Base-by-base conservation (phyloP, 108 stramenopile genomes). In the Stephanodiscus triporus region DNA sequence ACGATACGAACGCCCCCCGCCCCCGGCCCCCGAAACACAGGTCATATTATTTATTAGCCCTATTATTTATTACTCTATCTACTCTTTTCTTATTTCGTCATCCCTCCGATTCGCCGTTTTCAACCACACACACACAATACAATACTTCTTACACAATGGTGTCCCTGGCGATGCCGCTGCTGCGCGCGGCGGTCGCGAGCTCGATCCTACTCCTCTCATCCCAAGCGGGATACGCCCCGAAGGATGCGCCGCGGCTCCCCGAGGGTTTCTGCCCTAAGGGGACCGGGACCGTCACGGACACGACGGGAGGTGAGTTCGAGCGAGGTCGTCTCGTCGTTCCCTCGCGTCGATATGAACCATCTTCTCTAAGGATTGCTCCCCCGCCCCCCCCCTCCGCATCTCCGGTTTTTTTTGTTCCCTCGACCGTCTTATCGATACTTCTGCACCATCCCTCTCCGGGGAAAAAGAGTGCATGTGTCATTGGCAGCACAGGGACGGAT, bases 401-500 rank as follows among this genome's bases (percentile, higher is more conserved):
- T 49, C 16, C 16, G 2, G 2, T 49, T 49, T 19, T 49, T 49
- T 20, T 17, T 53, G n/a, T 20, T 53, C 19, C 19, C 1, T 24
- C 23, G 23, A 50, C 20, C 9, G 17, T 50, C 2, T 20, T 8
- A 7, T 50, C 32, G 32, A 5, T 5, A 4, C 32, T 34, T 5
- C 32, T 34, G 32, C 51, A 20, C 23, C 51, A 49, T 49, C n/a
- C 48, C 24, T 29, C 13, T 26, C 48, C n/a, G n/a, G n/a, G n/a
- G n/a, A n/a, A n/a, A 47, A 74, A 86, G 92, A 93, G 72, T 93
- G 92, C 88, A 93, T 93, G 89, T 94, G 92, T 77, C 79, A 90
- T 68, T 91, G 89, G 89, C 89, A 94, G 74, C 85, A 88, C 67
- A 86, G 85, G 58, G 80, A 88, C 65, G 90, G 89, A 6, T 94